These are phyloP conservation scores for Diutina neorugosa DNA, from an alignment of 1,139 yeast species.

Conservation along the genomic window DNA sequence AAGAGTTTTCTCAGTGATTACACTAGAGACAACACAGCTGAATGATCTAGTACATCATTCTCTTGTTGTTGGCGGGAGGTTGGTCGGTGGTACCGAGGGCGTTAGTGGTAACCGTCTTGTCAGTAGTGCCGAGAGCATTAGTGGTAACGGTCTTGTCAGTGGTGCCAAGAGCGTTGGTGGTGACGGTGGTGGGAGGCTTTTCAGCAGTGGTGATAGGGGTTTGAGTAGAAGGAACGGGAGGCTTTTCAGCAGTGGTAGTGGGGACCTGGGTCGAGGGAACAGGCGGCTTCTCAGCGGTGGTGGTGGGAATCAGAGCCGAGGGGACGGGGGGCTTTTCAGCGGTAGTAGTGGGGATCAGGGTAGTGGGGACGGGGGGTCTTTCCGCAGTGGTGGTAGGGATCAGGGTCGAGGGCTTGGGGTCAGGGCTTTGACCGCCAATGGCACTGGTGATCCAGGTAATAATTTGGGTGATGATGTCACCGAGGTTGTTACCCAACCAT, in stretches of 20 bases:
- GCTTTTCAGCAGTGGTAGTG: no score
- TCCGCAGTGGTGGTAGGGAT: neutral
- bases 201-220: no score
- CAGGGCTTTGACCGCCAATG: neutral
- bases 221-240: no score
- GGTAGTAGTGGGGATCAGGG: neutral
- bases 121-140: no score
- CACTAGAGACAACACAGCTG: neutral
- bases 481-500: neutral
- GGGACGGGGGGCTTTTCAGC: neutral
- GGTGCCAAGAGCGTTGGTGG: neutral
- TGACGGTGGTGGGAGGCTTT: neutral
- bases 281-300: neutral
- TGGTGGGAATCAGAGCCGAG: neutral
- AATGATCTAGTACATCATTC: slow-evolving; percentile 1
- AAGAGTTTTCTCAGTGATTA: neutral
- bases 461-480: neutral
- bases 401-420: neutral
- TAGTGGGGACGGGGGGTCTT: neutral
- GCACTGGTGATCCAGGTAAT: neutral
- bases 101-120: no score
- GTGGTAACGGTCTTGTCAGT: no score
- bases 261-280: no score
- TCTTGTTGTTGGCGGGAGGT: neutral
- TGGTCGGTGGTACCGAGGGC: no score